phyloP scores from a whole-genome alignment of 2,329 filamentous ascomycete genomes.

The Metarhizium robertsii region DNA sequence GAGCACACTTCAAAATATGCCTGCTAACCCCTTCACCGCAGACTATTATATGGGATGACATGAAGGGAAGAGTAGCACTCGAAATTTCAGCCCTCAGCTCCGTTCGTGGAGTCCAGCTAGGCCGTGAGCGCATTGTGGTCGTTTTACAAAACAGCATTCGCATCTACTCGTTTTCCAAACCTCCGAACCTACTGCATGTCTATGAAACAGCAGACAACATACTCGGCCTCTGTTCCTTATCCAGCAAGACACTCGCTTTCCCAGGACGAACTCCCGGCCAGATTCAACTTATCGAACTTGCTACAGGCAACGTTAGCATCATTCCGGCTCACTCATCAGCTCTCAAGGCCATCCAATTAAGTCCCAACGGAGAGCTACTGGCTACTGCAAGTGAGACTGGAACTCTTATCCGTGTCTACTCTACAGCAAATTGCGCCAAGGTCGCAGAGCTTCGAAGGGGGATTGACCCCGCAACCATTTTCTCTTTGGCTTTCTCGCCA shows the following conservation, averaged over 20 bases:
- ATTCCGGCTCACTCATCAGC: constrained; percentile 81
- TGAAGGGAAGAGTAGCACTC: constrained; percentile 59
- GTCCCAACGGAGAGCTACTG: constrained; percentile 67
- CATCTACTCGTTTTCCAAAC: constrained; percentile 69
- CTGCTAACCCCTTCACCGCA: constrained; percentile 16
- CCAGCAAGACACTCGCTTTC: constrained; percentile 65
- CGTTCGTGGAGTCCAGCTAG: constrained; percentile 71
- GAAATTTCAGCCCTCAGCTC: constrained; percentile 76
- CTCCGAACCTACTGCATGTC: constrained; percentile 58
- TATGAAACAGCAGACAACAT: constrained; percentile 86
- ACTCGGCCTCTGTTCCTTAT: constrained; percentile 69
- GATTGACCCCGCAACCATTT: constrained; percentile 79
- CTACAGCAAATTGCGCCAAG: constrained; percentile 69
- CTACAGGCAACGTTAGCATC: constrained; percentile 77
- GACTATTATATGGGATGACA: constrained; percentile 88
- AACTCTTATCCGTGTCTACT: constrained; percentile 80
- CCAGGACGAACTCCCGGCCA: constrained; percentile 84
- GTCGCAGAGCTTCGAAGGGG: constrained; percentile 80
- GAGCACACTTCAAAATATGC: neutral
- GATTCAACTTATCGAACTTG: constrained; percentile 75
- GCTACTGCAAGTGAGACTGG: constrained; percentile 89
- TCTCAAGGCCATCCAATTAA: constrained; percentile 70
- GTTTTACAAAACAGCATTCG: constrained; percentile 74
- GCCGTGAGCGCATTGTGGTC: constrained; percentile 67
- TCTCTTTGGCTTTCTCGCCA: constrained; percentile 80